These are phyloP conservation scores for Mitragyna speciosa DNA, from an alignment of 257 asterid genomes.

Conservation along the genomic window DNA sequence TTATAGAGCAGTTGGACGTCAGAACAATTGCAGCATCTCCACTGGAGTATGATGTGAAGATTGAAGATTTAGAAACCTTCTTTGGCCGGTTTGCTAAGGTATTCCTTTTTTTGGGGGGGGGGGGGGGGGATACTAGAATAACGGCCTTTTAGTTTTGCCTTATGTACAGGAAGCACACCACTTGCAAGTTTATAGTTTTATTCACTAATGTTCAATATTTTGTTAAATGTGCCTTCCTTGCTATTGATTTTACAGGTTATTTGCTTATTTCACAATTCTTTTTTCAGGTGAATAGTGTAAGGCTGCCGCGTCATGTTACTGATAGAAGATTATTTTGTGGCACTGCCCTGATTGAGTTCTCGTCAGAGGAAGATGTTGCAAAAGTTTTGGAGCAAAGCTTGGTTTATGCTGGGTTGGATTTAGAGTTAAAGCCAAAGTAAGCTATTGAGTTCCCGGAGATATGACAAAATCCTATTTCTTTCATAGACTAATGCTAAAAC, in stretches of 20 bases:
- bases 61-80: conserved; percentile 77
- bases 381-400: conserved; percentile 62
- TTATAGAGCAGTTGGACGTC: conserved; percentile 69
- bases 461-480: neutral
- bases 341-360: conserved; percentile 85
- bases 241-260: neutral
- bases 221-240: neutral
- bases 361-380: conserved; percentile 78
- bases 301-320: conserved; percentile 94
- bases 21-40: conserved; percentile 91
- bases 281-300: conserved; percentile 88
- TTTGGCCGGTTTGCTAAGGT: conserved; percentile 73
- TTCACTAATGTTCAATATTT: neutral
- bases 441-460: conserved; percentile 11
- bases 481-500: too few relatives aligned
- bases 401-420: conserved; percentile 68
- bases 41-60: conserved; percentile 68
- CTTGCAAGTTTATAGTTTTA: too few relatives aligned
- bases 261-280: neutral
- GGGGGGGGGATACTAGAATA: neutral
- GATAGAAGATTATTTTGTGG: conserved; percentile 82
- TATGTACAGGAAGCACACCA: neutral
- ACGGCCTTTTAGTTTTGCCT: neutral
- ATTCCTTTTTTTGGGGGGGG: neutral
- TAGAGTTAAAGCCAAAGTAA: conserved; percentile 85